Evolutionary conservation across 1,139 yeast genomes (phyloP).

Genomic region (Nakaseomyces glabratus): DNA sequence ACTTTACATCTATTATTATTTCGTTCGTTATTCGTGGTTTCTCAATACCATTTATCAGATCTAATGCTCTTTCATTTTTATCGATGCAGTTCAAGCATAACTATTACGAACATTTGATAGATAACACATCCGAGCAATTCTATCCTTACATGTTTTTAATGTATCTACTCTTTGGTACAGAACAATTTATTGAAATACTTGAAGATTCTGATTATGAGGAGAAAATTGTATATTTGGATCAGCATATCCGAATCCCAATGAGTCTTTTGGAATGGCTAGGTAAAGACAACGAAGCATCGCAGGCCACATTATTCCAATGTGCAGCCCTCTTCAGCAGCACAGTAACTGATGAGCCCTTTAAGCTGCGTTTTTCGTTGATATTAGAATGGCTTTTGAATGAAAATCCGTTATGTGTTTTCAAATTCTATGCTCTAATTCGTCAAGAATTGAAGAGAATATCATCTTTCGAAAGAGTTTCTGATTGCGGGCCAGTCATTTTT

Average conservation of each 20-base stretch:
- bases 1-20: slow-evolving; percentile 49
- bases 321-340: slow-evolving; percentile 44
- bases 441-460: slow-evolving; percentile 36
- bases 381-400: slow-evolving; percentile 37
- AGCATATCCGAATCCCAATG: slow-evolving; percentile 39
- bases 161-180: slow-evolving; percentile 43
- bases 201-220: slow-evolving; percentile 40
- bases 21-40: slow-evolving; percentile 53
- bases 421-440: slow-evolving; percentile 40
- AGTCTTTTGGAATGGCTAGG: slow-evolving; percentile 43
- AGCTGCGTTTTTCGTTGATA: slow-evolving; percentile 45
- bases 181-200: slow-evolving; percentile 41
- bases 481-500: slow-evolving; percentile 28
- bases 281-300: slow-evolving; percentile 37
- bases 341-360: slow-evolving; percentile 44
- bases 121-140: slow-evolving; percentile 22
- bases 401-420: slow-evolving; percentile 36
- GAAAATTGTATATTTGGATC: slow-evolving; percentile 30
- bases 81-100: slow-evolving; percentile 43
- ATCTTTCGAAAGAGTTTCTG: slow-evolving; percentile 24
- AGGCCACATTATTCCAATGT: slow-evolving; percentile 43
- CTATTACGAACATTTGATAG: slow-evolving; percentile 25
- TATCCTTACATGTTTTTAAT: slow-evolving; percentile 47
- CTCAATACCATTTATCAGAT: slow-evolving; percentile 51
- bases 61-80: slow-evolving; percentile 46